Evolutionary conservation across 768 basidiomycete species (phyloP).

Genomic region (Podaxis sp.): DNA sequence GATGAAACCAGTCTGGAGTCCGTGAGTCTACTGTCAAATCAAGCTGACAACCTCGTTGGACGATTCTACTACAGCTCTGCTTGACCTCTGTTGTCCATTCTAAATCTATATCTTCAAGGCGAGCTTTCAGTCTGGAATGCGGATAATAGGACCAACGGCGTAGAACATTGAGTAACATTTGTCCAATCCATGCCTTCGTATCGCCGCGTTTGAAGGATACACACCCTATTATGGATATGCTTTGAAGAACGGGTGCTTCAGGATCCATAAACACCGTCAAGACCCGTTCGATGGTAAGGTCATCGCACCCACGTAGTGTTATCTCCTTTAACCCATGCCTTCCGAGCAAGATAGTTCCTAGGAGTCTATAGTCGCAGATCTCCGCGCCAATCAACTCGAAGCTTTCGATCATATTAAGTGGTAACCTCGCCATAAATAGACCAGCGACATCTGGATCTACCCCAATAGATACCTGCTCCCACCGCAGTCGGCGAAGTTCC

Average conservation of each 20-base stretch:
- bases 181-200: not conserved
- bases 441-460: not conserved
- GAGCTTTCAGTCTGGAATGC: not conserved
- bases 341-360: not conserved
- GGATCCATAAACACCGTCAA: not conserved
- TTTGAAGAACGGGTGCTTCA: not conserved
- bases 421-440: not conserved
- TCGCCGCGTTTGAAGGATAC: not conserved
- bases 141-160: not conserved
- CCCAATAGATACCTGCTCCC: not conserved
- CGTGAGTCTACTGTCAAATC: not conserved
- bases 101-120: not conserved
- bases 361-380: not conserved
- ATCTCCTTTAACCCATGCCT: not conserved
- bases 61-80: not conserved
- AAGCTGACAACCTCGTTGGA: not conserved
- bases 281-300: not conserved
- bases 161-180: not conserved
- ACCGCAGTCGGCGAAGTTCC: not conserved
- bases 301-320: not conserved
- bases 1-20: not conserved
- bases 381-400: not conserved
- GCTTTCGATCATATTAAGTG: not conserved
- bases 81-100: not conserved
- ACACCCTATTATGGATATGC: not conserved